Base-by-base conservation (phyloP, 225 moss, liverwort and hornwort genomes). In the Sphagnum contortum region DNA sequence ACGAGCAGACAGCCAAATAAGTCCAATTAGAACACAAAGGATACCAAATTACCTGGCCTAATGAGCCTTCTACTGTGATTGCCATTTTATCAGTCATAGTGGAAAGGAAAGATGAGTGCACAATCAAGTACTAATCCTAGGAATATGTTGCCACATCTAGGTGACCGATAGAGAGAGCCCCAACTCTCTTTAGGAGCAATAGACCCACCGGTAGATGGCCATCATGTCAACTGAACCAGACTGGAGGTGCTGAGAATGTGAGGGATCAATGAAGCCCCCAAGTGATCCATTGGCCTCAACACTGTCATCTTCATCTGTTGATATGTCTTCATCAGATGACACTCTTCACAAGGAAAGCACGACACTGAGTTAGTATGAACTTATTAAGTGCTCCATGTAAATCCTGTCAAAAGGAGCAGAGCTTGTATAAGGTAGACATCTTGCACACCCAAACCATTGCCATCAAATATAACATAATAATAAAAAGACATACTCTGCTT, bases 401-500 rank as follows among this genome's bases (percentile, higher is more conserved):
- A 52, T 52, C 52, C 6, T 2, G 29, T 52, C 9, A 52, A 44
- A 8, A 62, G 44, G 45, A 57, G 57, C 62, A 46, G 62, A 9
- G 11, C 29, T 55, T 6, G 1, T 3, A 49, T 3, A 14, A 48
- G 4, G 5, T 29, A 46, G 8, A n/a, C 2, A 29, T 9, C 7
- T 5, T 45, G 4, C 45, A 45, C 3, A 45, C 8, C 29, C 47
- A 47, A 59, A 9, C 29, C n/a, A 59, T 49, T 56, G 65, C 44
- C 47, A 63, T 11, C 4, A 12, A 63, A 44, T 1, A 44, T 4
- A 13, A 65, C 7, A 2, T 62, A 4, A n/a, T 29, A 44, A 48
- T 59, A 68, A 45, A 55, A 48, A 52, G 47, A n/a, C 83, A 71
- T 85, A 90, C 95, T 87, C 90, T 66, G 92, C 96, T 89, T 92